phyloP scores from a whole-genome alignment of 495 filamentous ascomycete species.

The Extremus antarcticus region DNA sequence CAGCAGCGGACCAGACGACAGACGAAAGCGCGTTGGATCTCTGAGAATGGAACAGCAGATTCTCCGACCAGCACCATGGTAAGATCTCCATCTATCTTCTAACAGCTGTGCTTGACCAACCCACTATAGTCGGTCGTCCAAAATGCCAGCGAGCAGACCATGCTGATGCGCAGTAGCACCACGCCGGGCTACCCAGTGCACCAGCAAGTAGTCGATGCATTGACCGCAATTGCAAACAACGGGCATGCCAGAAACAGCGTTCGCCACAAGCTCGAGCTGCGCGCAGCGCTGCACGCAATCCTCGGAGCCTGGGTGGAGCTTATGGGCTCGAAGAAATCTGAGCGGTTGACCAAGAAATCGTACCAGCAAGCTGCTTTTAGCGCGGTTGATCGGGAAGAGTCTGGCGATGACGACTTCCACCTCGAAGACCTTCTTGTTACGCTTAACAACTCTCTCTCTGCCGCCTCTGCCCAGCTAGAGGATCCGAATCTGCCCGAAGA shows the following conservation, averaged over 20 bases:
- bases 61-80: no score
- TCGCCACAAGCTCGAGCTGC: neutral
- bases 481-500: neutral
- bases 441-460: neutral
- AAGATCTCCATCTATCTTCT: neutral
- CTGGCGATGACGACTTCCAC: neutral
- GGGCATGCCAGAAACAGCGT: neutral
- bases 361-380: neutral
- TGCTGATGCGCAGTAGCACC: neutral
- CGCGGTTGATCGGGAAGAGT: neutral
- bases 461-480: neutral
- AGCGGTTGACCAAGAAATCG: neutral
- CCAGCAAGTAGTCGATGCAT: neutral
- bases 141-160: neutral
- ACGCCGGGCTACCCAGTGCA: neutral
- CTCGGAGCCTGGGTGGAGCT: neutral
- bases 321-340: neutral
- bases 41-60: no score
- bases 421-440: neutral
- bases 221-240: neutral
- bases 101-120: no score
- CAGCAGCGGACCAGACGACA: no score
- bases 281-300: neutral
- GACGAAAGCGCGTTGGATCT: no score
- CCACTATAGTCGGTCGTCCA: no score